Percentiles rank a stretch among this genome's conserved stretches.
Conservation (phyloP, 352 stramenopile genomes). For the Chrysophaeum taylorii region DNA sequence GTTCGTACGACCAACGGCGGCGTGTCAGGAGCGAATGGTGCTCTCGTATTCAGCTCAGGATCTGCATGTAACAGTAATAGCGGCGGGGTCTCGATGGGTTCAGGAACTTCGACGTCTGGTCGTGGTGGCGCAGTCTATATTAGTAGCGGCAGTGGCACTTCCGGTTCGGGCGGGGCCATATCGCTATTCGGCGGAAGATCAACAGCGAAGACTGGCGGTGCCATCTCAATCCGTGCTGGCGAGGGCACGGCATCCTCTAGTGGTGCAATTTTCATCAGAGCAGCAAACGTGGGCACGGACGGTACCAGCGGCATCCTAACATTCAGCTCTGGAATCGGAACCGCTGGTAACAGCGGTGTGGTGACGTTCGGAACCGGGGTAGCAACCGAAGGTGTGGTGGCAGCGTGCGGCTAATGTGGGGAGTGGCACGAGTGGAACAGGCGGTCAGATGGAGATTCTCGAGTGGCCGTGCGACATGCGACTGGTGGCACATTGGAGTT, state of each 20-base stretch:
- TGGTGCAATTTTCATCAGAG: neutral
- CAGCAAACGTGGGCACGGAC: neutral
- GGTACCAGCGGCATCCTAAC: neutral
- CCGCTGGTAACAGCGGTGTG: slow-evolving; percentile 20
- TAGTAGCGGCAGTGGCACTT: slow-evolving; percentile 15
- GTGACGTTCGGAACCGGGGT: neutral
- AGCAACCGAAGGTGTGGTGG: neutral
- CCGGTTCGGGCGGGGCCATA: slow-evolving; percentile 19
- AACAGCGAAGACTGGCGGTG: neutral
- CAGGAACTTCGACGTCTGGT: slow-evolving; percentile 20
- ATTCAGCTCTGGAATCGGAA: slow-evolving; percentile 23
- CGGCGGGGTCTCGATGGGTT: too few species aligned
- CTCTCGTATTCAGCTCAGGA: too few species aligned
- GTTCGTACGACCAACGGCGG: neutral
- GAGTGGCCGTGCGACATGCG: too few species aligned
- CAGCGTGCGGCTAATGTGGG: neutral
- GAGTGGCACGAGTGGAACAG: neutral
- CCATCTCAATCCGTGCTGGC: neutral
- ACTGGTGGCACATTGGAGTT: neutral
- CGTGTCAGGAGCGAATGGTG: too few species aligned
- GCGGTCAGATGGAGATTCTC: too few species aligned
- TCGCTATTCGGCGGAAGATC: slow-evolving; percentile 16
- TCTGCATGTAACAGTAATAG: too few species aligned
- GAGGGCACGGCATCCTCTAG: neutral
- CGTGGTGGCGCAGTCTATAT: slow-evolving; percentile 21